Evolutionary conservation across 805 yeast species (phyloP).

Genomic region (Ogataea methylovora): DNA sequence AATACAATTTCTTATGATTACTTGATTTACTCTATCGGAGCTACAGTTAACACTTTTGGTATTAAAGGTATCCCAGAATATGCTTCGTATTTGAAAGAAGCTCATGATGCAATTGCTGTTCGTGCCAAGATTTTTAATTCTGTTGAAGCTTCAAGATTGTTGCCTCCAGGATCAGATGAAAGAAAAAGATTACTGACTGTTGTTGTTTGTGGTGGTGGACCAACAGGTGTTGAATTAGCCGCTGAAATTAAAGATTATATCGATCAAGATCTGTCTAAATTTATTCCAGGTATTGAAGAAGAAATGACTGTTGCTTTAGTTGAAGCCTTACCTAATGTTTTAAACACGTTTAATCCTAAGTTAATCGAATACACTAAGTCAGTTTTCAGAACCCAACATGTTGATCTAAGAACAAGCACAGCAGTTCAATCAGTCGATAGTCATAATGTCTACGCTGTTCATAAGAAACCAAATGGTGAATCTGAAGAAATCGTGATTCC

Average conservation of each 20-base stretch:
- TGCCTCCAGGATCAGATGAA: slow-evolving; percentile 64
- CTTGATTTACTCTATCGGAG: slow-evolving; percentile 87
- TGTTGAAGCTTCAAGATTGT: slow-evolving; percentile 77
- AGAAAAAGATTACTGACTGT: slow-evolving; percentile 77
- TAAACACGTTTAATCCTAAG: slow-evolving; percentile 62
- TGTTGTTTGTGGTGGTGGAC: slow-evolving; percentile 96
- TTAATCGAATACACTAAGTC: slow-evolving; percentile 72
- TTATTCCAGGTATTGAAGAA: slow-evolving; percentile 77
- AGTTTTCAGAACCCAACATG: slow-evolving; percentile 57
- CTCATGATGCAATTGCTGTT: slow-evolving; percentile 76
- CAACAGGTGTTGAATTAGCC: slow-evolving; percentile 95
- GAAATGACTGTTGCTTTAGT: slow-evolving; percentile 79
- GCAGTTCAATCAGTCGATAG: slow-evolving; percentile 80
- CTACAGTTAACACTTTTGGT: slow-evolving; percentile 88
- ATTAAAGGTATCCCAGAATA: slow-evolving; percentile 87
- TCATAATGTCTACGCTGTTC: slow-evolving; percentile 60
- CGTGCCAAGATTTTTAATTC: slow-evolving; percentile 76
- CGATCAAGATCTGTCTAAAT: slow-evolving; percentile 79
- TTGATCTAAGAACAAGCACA: slow-evolving; percentile 72
- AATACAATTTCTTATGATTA: slow-evolving; percentile 61
- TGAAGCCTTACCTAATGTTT: slow-evolving; percentile 85
- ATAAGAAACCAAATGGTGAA: slow-evolving; percentile 59
- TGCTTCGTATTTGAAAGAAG: slow-evolving; percentile 84
- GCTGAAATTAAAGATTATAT: slow-evolving; percentile 92
- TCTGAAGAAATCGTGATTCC: slow-evolving; percentile 54